These are phyloP conservation scores for Fusarium brevicatenulatum DNA, from an alignment of 2,329 filamentous ascomycete species.

Conservation along the genomic window DNA sequence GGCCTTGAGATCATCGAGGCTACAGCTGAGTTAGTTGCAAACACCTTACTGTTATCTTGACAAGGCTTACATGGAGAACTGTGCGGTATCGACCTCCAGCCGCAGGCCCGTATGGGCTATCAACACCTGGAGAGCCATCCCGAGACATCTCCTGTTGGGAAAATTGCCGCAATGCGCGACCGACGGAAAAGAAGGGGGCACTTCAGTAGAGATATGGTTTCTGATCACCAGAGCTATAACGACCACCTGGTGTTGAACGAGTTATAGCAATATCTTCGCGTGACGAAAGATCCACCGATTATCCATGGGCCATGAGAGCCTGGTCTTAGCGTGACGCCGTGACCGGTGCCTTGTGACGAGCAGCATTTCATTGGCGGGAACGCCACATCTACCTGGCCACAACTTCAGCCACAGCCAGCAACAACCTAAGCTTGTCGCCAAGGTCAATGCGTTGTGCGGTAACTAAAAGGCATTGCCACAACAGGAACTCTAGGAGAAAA, in stretches of 20 bases:
- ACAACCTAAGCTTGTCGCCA: not conserved
- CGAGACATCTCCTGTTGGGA: constrained; percentile 61
- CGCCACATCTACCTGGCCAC: constrained; percentile 33
- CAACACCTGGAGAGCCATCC: constrained; percentile 90
- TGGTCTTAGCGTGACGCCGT: constrained; percentile 49
- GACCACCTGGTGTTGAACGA: constrained; percentile 20
- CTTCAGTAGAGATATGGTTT: constrained; percentile 24
- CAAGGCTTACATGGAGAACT: constrained; percentile 72
- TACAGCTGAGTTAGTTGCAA: constrained; percentile 48
- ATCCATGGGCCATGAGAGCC: constrained; percentile 36
- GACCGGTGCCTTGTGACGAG: constrained; percentile 48
- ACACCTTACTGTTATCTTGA: not conserved
- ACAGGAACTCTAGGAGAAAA: not conserved
- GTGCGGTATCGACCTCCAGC: constrained; percentile 79
- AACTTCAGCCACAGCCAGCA: constrained; percentile 24
- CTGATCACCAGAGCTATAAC: constrained; percentile 21
- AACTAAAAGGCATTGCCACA: not conserved
- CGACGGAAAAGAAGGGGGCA: constrained; percentile 19
- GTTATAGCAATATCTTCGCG: constrained; percentile 37
- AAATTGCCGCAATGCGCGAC: constrained; percentile 44
- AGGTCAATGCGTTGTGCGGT: constrained; percentile 19
- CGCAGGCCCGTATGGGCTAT: constrained; percentile 93
- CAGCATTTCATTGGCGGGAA: constrained; percentile 26
- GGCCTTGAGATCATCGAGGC: constrained; percentile 84
- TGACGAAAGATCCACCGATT: constrained; percentile 39